Conservation (phyloP, 495 filamentous ascomycete species). For the Xylaria flabelliformis region DNA sequence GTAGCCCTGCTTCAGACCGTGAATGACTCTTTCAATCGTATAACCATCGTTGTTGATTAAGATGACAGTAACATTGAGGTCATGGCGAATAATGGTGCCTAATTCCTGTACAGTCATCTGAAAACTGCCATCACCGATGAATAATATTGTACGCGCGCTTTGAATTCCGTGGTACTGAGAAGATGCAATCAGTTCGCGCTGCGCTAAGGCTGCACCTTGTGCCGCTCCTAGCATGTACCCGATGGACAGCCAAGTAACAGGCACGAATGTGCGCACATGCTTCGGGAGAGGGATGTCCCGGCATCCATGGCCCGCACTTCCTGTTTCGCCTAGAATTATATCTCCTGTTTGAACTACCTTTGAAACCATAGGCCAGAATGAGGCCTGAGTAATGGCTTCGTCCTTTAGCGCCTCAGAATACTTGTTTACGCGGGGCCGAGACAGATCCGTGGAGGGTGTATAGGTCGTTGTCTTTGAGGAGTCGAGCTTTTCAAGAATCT, state of each 20-base stretch:
- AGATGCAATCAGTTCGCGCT: constrained; percentile 55
- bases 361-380: constrained; percentile 76
- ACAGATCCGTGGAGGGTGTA: constrained; percentile 6
- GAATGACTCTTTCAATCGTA: constrained; percentile 70
- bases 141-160: constrained; percentile 67
- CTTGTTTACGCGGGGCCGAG: background rate
- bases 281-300: constrained; percentile 74
- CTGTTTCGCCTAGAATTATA: constrained; percentile 77
- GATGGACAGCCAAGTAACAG: constrained; percentile 79
- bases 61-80: constrained; percentile 73
- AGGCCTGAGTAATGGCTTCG: constrained; percentile 69
- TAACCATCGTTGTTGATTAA: constrained; percentile 69
- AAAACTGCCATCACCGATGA: constrained; percentile 79
- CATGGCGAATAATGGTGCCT: constrained; percentile 73
- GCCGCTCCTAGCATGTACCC: constrained; percentile 74
- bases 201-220: constrained; percentile 69
- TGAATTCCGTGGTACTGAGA: constrained; percentile 21
- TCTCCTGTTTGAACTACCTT: constrained; percentile 71
- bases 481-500: constrained; percentile 21
- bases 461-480: background rate
- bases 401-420: constrained; percentile 18
- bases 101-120: constrained; percentile 79
- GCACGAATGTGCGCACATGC: constrained; percentile 69
- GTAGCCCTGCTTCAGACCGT: constrained; percentile 69
- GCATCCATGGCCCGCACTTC: constrained; percentile 78